phyloP scores from a whole-genome alignment of 1,284 basidiomycete genomes.

The Coniophora puteana region DNA sequence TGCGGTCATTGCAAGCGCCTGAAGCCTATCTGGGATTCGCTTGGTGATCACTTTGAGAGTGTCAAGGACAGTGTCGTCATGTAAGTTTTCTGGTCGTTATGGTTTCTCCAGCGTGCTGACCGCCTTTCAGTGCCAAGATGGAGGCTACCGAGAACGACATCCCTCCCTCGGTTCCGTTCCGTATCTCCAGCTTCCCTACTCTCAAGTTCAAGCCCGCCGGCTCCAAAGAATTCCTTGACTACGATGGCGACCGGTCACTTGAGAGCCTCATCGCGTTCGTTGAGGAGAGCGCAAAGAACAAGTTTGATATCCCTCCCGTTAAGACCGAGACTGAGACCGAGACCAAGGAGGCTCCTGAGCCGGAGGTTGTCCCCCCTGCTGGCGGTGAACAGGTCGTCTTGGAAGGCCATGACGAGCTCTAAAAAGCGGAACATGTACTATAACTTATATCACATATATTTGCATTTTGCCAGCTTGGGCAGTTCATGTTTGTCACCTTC shows the following conservation, averaged over 20 bases:
- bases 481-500: conserved; percentile 12
- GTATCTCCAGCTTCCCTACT: conserved; percentile 88
- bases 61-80: conserved; percentile 82
- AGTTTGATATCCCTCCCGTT: conserved; percentile 39
- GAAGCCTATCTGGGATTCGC: conserved; percentile 90
- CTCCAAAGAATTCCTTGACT: conserved; percentile 83
- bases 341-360: conserved; percentile 17
- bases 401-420: conserved; percentile 25
- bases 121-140: conserved; percentile 82
- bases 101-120: too few species aligned
- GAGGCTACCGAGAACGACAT: conserved; percentile 97
- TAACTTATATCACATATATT: conserved; percentile 16
- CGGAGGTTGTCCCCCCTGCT: conserved; percentile 12
- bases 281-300: conserved; percentile 77
- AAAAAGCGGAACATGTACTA: conserved; percentile 15
- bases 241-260: conserved; percentile 86
- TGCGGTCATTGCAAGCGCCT: conserved; percentile 96
- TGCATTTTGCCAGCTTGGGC: conserved; percentile 19
- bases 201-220: conserved; percentile 97
- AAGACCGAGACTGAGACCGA: conserved; percentile 21
- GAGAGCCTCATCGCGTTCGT: conserved; percentile 86
- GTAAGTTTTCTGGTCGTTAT: conserved; percentile 40
- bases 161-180: conserved; percentile 84
- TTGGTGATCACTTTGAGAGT: conserved; percentile 82
- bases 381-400: conserved; percentile 20